Evolutionary conservation across 2,329 filamentous ascomycete genomes (phyloP).

Genomic region (Penicillium sp.): DNA sequence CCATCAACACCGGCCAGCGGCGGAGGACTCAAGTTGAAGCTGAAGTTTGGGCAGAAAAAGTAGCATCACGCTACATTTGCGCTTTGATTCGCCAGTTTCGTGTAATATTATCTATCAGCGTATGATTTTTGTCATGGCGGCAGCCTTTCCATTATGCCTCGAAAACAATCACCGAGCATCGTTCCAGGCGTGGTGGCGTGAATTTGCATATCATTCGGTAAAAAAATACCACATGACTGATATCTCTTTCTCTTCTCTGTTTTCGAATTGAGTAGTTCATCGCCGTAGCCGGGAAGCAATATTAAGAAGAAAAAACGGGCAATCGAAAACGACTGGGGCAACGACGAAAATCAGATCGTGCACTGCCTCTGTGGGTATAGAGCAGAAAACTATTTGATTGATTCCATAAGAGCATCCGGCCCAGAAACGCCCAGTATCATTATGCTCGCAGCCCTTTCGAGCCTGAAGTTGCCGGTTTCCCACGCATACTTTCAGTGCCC

Average conservation of each 20-base stretch:
- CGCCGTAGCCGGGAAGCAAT: too few species aligned
- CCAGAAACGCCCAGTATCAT: slow-evolving; percentile 35
- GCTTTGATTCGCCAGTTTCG: slow-evolving; percentile 7
- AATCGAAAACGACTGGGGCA: too few species aligned
- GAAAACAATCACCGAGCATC: slow-evolving; percentile 7
- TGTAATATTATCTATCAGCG: slow-evolving; percentile 14
- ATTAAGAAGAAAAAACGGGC: not conserved
- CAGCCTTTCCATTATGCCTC: not conserved
- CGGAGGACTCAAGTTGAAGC: slow-evolving; percentile 39
- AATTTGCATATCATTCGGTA: slow-evolving; percentile 6
- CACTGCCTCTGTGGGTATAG: too few species aligned
- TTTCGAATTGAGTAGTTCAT: not conserved
- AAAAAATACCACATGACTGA: slow-evolving; percentile 10
- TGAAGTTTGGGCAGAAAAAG: slow-evolving; percentile 35
- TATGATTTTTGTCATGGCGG: not conserved
- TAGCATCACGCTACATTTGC: slow-evolving; percentile 6
- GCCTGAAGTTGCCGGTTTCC: slow-evolving; percentile 10
- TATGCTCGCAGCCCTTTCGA: slow-evolving; percentile 20
- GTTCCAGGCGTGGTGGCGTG: slow-evolving; percentile 10
- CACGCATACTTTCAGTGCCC: slow-evolving; percentile 7
- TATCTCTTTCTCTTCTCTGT: not conserved
- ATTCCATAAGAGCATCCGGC: slow-evolving; percentile 30
- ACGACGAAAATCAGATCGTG: too few species aligned
- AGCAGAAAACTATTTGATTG: slow-evolving; percentile 24
- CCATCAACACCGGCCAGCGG: slow-evolving; percentile 28